A percentile compares a stretch with the other conserved stretches of the same genome.
Evolutionary conservation across 768 basidiomycete genomes (phyloP).

Genomic region (Sarcodon sp.): DNA sequence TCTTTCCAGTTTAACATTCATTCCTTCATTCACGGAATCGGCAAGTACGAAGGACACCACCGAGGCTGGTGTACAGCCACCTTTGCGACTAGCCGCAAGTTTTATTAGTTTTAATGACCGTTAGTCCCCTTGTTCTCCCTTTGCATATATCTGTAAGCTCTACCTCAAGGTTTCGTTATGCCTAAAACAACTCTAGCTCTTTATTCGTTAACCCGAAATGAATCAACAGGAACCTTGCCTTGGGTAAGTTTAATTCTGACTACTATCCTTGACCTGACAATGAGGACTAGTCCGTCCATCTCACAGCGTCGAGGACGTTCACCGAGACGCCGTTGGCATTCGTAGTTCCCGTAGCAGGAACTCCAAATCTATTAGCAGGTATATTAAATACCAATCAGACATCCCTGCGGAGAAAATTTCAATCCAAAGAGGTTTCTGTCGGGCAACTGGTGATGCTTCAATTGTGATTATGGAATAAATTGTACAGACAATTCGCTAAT

Average conservation of each 20-base stretch:
- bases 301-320: slow-evolving; percentile 22
- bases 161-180: not conserved
- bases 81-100: slow-evolving; percentile 34
- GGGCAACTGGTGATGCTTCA: slow-evolving; percentile 39
- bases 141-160: not conserved
- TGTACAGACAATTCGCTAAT: not conserved
- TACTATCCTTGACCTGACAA: not conserved
- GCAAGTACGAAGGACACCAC: slow-evolving; percentile 3
- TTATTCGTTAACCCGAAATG: not conserved
- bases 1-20: slow-evolving; percentile 33
- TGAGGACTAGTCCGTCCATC: slow-evolving; percentile 2
- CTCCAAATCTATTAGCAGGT: slow-evolving; percentile 28
- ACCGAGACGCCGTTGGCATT: slow-evolving; percentile 32
- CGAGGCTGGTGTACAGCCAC: slow-evolving; percentile 14
- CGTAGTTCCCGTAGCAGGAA: slow-evolving; percentile 23
- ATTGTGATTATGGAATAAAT: slow-evolving; percentile 28
- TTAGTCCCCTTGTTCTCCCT: slow-evolving; percentile 17
- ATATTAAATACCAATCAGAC: slow-evolving; percentile 34
- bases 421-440: slow-evolving; percentile 25
- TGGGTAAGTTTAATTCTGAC: not conserved
- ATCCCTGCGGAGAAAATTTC: slow-evolving; percentile 17
- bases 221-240: not conserved
- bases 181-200: not conserved
- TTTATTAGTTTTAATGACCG: slow-evolving; percentile 54
- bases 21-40: slow-evolving; percentile 12